Conservation (phyloP, 2,329 filamentous ascomycete genomes). For the Blastomyces gilchristii region DNA sequence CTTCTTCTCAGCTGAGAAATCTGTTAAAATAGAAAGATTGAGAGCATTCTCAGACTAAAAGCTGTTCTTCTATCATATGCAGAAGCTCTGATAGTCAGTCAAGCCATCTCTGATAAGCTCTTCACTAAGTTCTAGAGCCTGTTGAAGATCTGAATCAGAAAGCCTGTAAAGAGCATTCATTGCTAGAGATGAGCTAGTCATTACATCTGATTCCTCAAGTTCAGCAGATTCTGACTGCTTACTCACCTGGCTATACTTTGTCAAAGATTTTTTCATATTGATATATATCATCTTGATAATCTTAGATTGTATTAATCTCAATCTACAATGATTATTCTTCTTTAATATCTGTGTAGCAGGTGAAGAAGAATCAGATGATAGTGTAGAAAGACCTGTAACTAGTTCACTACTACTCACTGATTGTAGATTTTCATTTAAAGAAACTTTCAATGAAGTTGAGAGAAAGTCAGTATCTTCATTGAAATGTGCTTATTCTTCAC, state of each 20-base stretch:
- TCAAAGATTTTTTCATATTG: neutral
- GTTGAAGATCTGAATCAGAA: slow-evolving; percentile 6
- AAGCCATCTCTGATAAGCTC: slow-evolving; percentile 4
- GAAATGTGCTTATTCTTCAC: too few species aligned
- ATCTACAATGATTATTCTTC: too few species aligned
- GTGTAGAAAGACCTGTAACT: too few species aligned
- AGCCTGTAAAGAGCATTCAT: neutral
- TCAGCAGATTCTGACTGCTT: neutral
- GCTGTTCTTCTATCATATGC: neutral
- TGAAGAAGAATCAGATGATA: too few species aligned
- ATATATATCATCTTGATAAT: too few species aligned
- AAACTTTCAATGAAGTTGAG: too few species aligned
- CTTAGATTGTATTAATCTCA: too few species aligned
- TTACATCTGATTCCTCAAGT: neutral
- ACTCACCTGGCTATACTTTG: neutral
- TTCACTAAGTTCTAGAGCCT: slow-evolving; percentile 1
- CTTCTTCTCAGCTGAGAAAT: slow-evolving; percentile 4
- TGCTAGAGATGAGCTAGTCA: neutral
- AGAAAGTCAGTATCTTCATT: too few species aligned
- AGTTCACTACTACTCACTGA: too few species aligned
- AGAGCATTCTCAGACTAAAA: slow-evolving; percentile 5
- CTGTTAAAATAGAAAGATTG: slow-evolving; percentile 4
- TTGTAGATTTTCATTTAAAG: too few species aligned
- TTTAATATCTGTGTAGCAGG: too few species aligned
- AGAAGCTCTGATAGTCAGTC: slow-evolving; percentile 1